phyloP scores from a whole-genome alignment of 1,284 basidiomycete species.

The Mycena sp. region DNA sequence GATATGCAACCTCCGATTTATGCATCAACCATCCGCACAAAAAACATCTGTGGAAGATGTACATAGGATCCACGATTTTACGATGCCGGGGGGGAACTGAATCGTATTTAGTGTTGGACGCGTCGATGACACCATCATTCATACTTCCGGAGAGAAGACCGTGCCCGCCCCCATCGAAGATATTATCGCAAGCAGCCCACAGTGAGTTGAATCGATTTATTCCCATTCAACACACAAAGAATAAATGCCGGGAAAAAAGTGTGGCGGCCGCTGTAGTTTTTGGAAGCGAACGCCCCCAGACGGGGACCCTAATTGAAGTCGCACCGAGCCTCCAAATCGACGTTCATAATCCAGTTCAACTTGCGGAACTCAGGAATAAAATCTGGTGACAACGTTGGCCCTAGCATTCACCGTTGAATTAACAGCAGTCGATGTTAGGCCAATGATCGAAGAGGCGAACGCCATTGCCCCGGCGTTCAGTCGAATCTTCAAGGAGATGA shows the following conservation, averaged over 20 bases:
- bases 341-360: slow-evolving; percentile 35
- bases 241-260: no score
- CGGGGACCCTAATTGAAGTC: slow-evolving; percentile 54
- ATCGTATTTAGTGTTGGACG: no score
- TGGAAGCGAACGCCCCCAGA: slow-evolving; percentile 49
- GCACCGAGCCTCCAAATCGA: slow-evolving; percentile 37
- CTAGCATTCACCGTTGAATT: not conserved
- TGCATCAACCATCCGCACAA: slow-evolving; percentile 40
- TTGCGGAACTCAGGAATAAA: slow-evolving; percentile 44
- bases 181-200: slow-evolving; percentile 42
- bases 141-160: no score
- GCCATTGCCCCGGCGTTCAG: slow-evolving; percentile 47
- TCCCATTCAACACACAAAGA: no score
- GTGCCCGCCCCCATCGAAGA: slow-evolving; percentile 50
- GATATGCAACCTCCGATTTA: slow-evolving; percentile 40
- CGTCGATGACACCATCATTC: no score
- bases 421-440: slow-evolving; percentile 31
- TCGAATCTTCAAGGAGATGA: slow-evolving; percentile 54
- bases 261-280: slow-evolving; percentile 51
- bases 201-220: no score
- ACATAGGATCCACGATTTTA: no score
- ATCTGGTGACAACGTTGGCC: slow-evolving; percentile 48
- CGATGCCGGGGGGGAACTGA: no score
- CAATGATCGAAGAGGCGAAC: slow-evolving; percentile 52
- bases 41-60: slow-evolving; percentile 11